Percentiles rank a stretch among this genome's conserved stretches.
Evolutionary conservation across 1,284 basidiomycete genomes (phyloP).

Genomic region (Inonotus obliquus): DNA sequence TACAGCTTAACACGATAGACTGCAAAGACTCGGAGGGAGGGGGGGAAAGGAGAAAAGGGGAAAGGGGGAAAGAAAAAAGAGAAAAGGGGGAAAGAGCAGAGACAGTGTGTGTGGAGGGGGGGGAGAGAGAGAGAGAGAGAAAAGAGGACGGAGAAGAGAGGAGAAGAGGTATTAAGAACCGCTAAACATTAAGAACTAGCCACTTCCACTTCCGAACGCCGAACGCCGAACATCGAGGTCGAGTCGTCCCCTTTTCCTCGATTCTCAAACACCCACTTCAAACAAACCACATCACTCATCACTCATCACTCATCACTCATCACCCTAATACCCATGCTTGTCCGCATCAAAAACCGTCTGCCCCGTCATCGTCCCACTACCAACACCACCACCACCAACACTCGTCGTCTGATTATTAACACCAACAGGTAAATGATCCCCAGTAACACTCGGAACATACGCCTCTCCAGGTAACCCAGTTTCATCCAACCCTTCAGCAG

Average conservation of each 20-base stretch:
- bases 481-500: constrained; percentile 78
- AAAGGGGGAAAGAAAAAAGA: not conserved
- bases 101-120: too few species aligned
- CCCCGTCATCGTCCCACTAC: not conserved
- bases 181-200: not conserved
- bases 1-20: not conserved
- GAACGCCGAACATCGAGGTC: too few species aligned
- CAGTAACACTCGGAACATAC: constrained; percentile 70
- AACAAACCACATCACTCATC: too few species aligned
- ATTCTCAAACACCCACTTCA: too few species aligned
- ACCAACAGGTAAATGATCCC: constrained; percentile 53
- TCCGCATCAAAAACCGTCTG: constrained; percentile 19
- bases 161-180: not conserved
- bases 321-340: constrained; percentile 4
- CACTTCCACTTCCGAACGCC: not conserved
- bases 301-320: too few species aligned
- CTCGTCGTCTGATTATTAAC: constrained; percentile 26
- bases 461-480: constrained; percentile 72
- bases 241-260: too few species aligned
- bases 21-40: not conserved
- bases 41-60: not conserved
- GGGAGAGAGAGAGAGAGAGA: too few species aligned
- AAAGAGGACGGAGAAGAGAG: not conserved
- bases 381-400: not conserved
- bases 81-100: not conserved